Percentiles rank a stretch among this genome's conserved stretches.
These are phyloP conservation scores for Saccharomyces pastorianus DNA, from an alignment of 1,139 yeast species.

Conservation along the genomic window DNA sequence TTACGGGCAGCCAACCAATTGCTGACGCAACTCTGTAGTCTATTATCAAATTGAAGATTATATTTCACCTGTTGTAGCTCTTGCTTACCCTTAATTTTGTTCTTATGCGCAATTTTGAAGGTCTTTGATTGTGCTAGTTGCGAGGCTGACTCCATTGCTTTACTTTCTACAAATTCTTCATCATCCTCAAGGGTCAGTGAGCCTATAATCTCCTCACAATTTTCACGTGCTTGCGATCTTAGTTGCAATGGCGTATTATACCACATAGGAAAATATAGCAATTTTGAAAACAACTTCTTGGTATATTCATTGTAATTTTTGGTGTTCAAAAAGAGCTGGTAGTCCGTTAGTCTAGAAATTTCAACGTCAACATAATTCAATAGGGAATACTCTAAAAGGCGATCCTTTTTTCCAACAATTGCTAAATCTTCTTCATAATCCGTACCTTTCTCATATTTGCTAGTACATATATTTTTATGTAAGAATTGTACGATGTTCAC, in stretches of 20 bases:
- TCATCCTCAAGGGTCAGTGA: constrained; percentile 9
- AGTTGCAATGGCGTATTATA: constrained; percentile 62
- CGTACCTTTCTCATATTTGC: neutral
- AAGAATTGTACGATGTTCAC: constrained; percentile 40
- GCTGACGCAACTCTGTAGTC: constrained; percentile 14
- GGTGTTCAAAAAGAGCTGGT: constrained; percentile 52
- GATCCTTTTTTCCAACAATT: neutral
- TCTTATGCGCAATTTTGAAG: constrained; percentile 18
- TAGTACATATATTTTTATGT: constrained; percentile 5
- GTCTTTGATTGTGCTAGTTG: constrained; percentile 27
- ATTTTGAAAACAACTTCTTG: constrained; percentile 48
- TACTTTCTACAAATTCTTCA: constrained; percentile 13
- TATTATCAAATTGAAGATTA: constrained; percentile 31
- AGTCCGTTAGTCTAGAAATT: constrained; percentile 37
- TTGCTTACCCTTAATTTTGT: constrained; percentile 16
- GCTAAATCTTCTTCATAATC: constrained; percentile 2
- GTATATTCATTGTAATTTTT: constrained; percentile 60
- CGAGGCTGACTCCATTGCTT: constrained; percentile 7
- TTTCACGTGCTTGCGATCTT: constrained; percentile 41
- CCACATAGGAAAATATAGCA: constrained; percentile 80
- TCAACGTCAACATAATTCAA: constrained; percentile 19
- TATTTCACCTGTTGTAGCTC: constrained; percentile 47
- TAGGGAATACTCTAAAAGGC: constrained; percentile 16
- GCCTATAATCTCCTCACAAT: constrained; percentile 34
- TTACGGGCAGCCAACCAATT: constrained; percentile 17